Percentiles rank a stretch among this genome's conserved stretches.
These are phyloP conservation scores for Sclerotinia nivalis DNA, from an alignment of 2,329 filamentous ascomycete species.

Conservation along the genomic window DNA sequence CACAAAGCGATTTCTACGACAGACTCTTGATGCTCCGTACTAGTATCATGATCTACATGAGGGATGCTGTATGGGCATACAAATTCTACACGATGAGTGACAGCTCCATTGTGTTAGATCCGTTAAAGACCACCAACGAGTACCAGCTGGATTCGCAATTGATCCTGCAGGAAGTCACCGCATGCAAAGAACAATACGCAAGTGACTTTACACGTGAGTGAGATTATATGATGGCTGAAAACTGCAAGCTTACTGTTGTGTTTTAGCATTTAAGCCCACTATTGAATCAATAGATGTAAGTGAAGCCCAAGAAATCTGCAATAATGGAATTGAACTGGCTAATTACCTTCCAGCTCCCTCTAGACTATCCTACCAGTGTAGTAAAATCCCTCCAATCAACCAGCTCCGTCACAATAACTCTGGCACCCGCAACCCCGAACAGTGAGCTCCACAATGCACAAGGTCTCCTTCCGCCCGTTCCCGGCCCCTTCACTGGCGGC, in stretches of 20 bases:
- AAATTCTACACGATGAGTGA: neutral
- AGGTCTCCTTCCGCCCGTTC: neutral
- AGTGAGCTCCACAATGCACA: neutral
- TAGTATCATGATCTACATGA: constrained; percentile 13
- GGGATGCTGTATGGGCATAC: constrained; percentile 11
- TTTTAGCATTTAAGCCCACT: neutral
- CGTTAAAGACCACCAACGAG: neutral
- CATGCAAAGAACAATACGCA: neutral
- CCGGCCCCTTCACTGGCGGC: neutral
- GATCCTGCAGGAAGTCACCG: neutral
- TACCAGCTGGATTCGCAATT: neutral
- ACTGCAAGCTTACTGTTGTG: neutral
- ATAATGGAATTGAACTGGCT: neutral
- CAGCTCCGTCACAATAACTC: neutral
- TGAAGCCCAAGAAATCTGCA: neutral
- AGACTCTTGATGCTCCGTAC: neutral
- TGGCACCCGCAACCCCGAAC: neutral
- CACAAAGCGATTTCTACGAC: neutral
- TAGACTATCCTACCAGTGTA: neutral
- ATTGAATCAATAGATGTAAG: neutral
- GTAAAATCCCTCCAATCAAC: neutral
- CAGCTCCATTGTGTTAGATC: neutral
- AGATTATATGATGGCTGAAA: neutral
- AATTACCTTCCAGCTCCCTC: neutral
- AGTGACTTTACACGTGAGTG: constrained; percentile 10